Evolutionary conservation across 169 alveolate genomes (phyloP).

Genomic region (Cryptosporidium ryanae): DNA sequence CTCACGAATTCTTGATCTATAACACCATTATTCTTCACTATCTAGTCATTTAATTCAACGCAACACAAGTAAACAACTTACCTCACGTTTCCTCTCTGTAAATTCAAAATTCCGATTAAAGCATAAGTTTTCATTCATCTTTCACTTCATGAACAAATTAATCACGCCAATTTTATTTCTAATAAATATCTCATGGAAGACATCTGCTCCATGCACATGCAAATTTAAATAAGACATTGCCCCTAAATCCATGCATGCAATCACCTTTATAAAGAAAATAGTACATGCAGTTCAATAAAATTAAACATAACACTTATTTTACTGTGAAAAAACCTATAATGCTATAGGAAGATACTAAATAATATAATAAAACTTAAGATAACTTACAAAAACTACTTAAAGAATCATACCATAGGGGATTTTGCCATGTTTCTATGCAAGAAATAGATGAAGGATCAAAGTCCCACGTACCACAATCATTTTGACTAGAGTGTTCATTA

Average conservation of each 20-base stretch:
- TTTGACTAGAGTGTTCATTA: slow-evolving; percentile 53
- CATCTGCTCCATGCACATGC: slow-evolving; percentile 14
- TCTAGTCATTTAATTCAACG: background rate
- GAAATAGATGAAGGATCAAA: slow-evolving; percentile 54
- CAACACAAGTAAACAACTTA: slow-evolving; percentile 14
- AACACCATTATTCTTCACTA: slow-evolving; percentile 3
- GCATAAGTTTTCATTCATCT: slow-evolving; percentile 4
- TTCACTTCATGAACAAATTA: background rate
- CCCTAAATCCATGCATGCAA: slow-evolving; percentile 37
- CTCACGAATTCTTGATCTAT: slow-evolving; percentile 49
- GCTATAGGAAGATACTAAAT: background rate
- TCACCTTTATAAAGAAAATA: background rate
- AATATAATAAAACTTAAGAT: slow-evolving; percentile 2
- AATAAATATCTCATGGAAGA: background rate
- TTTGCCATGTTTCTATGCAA: slow-evolving; percentile 71
- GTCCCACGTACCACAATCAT: slow-evolving; percentile 70
- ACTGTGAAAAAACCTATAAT: background rate
- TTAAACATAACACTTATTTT: background rate
- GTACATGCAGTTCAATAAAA: background rate
- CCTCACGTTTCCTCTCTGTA: slow-evolving; percentile 24
- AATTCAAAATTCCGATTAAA: background rate
- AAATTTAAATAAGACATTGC: background rate
- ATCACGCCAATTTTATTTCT: slow-evolving; percentile 5
- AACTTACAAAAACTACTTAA: slow-evolving; percentile 64
- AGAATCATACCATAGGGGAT: slow-evolving; percentile 61